Percentiles rank a stretch among this genome's conserved stretches.
phyloP scores from a whole-genome alignment of 2,329 filamentous ascomycete species.

The Blumeriella jaapii region DNA sequence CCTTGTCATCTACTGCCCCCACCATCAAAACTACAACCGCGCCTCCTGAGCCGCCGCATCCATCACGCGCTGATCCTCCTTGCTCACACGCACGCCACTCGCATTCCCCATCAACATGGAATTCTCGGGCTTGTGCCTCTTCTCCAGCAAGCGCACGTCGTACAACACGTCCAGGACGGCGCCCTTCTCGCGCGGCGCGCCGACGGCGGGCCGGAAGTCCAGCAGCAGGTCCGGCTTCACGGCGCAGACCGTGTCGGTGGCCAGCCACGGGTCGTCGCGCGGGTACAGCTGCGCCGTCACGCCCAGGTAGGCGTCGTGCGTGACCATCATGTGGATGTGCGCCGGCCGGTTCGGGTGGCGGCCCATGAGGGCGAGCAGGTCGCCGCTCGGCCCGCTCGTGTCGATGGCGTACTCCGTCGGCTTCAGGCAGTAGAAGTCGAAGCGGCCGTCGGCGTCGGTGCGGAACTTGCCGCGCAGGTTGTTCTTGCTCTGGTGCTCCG shows the following conservation, averaged over 20 bases:
- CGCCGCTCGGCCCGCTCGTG: slow-evolving; percentile 40
- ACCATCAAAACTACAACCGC: too few species aligned
- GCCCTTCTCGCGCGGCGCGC: slow-evolving; percentile 1
- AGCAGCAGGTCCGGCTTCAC: slow-evolving; percentile 40
- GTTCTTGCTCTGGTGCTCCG: slow-evolving; percentile 44
- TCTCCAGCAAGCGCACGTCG: slow-evolving; percentile 7
- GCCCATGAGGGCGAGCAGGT: slow-evolving; percentile 41
- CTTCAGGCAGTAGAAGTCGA: slow-evolving; percentile 37
- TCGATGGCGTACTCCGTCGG: slow-evolving; percentile 32
- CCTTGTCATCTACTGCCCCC: too few species aligned
- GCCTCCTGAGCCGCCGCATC: too few species aligned
- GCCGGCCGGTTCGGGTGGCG: slow-evolving; percentile 45
- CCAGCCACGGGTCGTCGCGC: slow-evolving; percentile 48
- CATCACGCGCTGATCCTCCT: too few species aligned
- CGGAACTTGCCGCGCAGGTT: slow-evolving; percentile 51
- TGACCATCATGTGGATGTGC: slow-evolving; percentile 47
- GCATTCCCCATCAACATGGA: slow-evolving; percentile 18
- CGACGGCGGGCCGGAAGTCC: slow-evolving; percentile 26
- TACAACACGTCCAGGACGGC: slow-evolving; percentile 8
- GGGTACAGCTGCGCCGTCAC: slow-evolving; percentile 73
- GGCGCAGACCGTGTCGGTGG: slow-evolving; percentile 40
- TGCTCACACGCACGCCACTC: too few species aligned
- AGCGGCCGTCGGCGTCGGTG: slow-evolving; percentile 45
- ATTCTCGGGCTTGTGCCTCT: slow-evolving; percentile 25
- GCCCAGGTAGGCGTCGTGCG: slow-evolving; percentile 48